Evolutionary conservation across 1,284 basidiomycete species (phyloP).

Genomic region (Ceratobasidium sp.): DNA sequence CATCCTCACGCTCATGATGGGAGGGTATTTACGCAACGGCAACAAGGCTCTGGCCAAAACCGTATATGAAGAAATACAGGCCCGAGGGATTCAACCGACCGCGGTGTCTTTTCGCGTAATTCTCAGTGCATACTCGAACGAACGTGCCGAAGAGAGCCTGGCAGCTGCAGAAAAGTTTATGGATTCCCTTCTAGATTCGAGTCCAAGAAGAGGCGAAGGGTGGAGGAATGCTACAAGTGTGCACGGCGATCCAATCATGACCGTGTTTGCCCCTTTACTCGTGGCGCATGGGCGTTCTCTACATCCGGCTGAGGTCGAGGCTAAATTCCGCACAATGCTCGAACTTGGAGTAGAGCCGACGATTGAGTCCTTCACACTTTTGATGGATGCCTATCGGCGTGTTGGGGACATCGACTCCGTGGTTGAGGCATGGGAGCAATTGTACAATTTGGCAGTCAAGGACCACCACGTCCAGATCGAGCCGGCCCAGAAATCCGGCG

Average conservation of each 20-base stretch:
- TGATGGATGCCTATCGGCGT: constrained; percentile 83
- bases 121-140: constrained; percentile 71
- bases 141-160: constrained; percentile 65
- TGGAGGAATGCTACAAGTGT: constrained; percentile 52
- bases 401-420: constrained; percentile 70
- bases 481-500: constrained; percentile 37
- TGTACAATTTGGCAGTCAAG: constrained; percentile 68
- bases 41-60: constrained; percentile 71
- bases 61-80: constrained; percentile 81
- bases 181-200: constrained; percentile 61
- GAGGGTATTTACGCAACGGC: constrained; percentile 76
- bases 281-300: constrained; percentile 66
- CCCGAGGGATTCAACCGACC: constrained; percentile 75
- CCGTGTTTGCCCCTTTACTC: constrained; percentile 77
- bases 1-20: constrained; percentile 87
- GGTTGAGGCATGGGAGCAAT: constrained; percentile 76
- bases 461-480: constrained; percentile 45
- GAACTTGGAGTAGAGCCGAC: constrained; percentile 66
- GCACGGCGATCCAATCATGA: constrained; percentile 61
- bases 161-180: constrained; percentile 74
- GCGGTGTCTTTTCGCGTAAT: constrained; percentile 81
- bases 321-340: constrained; percentile 70
- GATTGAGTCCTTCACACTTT: constrained; percentile 71
- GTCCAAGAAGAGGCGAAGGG: constrained; percentile 51
- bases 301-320: constrained; percentile 69